Conservation (phyloP, 306 rosid species). For the Cicer bijugum region DNA sequence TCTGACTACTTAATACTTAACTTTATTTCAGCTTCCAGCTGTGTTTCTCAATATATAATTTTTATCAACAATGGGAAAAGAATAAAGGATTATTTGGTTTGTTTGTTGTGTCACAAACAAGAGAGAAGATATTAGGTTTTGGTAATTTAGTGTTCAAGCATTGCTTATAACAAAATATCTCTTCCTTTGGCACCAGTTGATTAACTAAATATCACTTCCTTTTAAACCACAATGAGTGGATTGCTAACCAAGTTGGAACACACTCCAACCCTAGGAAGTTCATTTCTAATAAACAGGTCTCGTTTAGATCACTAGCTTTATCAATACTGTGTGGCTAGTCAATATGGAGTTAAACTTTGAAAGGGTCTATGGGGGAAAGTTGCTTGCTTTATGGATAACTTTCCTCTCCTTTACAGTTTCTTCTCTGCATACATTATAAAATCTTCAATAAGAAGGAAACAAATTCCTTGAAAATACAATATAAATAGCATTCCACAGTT, state of each 20-base stretch:
- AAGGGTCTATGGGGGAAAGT: background rate
- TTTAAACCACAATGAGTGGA: background rate
- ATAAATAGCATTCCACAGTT: slow-evolving; percentile 15
- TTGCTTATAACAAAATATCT: background rate
- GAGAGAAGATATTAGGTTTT: background rate
- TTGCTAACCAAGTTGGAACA: slow-evolving; percentile 1
- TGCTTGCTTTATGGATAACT: background rate
- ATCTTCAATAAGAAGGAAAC: background rate
- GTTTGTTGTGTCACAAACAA: background rate
- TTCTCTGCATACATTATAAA: background rate
- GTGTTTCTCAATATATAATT: background rate
- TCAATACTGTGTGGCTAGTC: background rate
- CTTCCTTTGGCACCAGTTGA: too few species aligned
- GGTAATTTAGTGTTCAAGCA: background rate
- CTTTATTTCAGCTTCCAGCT: slow-evolving; percentile 2
- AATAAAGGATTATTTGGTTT: background rate
- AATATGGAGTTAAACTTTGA: background rate
- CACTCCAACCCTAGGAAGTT: slow-evolving; percentile 6
- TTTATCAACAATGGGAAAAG: background rate
- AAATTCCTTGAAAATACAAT: background rate
- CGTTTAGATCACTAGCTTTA: background rate
- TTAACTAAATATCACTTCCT: background rate
- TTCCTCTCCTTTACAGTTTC: background rate
- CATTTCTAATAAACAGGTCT: background rate
- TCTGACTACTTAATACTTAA: background rate